Evolutionary conservation across 2,329 filamentous ascomycete genomes (phyloP).

Genomic region (Rhexocercosporidium sp.): DNA sequence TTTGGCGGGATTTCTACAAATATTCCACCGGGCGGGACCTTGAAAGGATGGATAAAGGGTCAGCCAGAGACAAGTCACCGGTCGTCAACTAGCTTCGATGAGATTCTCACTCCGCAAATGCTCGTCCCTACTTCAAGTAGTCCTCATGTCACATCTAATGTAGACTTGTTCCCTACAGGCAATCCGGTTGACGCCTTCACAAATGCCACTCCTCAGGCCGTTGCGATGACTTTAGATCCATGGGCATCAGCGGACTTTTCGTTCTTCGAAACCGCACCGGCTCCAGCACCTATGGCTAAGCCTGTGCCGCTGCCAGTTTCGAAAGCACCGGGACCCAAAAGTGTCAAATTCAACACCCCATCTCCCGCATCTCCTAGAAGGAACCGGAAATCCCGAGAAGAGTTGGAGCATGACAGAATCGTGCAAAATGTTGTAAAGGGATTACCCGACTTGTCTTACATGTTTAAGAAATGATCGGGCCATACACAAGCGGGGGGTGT

Average conservation of each 20-base stretch:
- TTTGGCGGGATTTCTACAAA: slow-evolving; percentile 15
- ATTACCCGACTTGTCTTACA: slow-evolving; percentile 45
- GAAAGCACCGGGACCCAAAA: slow-evolving; percentile 7
- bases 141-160: neutral
- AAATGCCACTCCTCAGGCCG: neutral
- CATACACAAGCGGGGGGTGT: neutral
- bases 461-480: slow-evolving; percentile 38
- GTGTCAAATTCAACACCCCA: slow-evolving; percentile 11
- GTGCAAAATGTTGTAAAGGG: slow-evolving; percentile 41
- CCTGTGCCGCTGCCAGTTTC: neutral
- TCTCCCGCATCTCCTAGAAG: slow-evolving; percentile 17
- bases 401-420: slow-evolving; percentile 42
- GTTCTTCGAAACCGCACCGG: slow-evolving; percentile 40
- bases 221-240: slow-evolving; percentile 33
- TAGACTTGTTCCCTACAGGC: neutral
- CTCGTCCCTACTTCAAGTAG: neutral
- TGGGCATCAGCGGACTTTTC: slow-evolving; percentile 46
- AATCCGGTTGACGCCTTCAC: neutral
- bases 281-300: slow-evolving; percentile 14
- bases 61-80: slow-evolving; percentile 13
- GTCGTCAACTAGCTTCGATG: slow-evolving; percentile 15
- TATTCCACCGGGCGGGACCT: neutral
- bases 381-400: slow-evolving; percentile 33
- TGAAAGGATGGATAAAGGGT: neutral
- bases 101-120: slow-evolving; percentile 11